Evolutionary conservation across 1,284 basidiomycete genomes (phyloP).

Genomic region (Ganoderma multipileum): DNA sequence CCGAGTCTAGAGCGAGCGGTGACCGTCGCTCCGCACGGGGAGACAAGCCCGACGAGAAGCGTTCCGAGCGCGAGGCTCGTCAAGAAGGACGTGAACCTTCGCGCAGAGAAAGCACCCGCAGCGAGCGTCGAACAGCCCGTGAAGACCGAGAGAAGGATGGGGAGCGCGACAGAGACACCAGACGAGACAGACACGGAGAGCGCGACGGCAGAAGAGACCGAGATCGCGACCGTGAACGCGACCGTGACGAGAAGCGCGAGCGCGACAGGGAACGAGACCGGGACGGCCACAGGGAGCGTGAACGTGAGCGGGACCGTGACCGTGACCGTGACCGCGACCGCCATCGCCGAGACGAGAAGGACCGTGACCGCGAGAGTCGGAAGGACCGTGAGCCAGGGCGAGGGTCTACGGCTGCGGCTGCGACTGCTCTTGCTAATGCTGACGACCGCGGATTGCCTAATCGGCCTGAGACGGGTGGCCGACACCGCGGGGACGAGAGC

Average conservation of each 20-base stretch:
- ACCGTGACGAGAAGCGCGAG: constrained; percentile 40
- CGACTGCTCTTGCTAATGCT: constrained; percentile 24
- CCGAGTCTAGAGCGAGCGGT: constrained; percentile 75
- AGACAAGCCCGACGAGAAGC: constrained; percentile 58
- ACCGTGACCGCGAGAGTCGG: constrained; percentile 52
- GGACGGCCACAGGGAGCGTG: constrained; percentile 46
- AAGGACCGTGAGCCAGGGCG: constrained; percentile 39
- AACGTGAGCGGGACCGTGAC: constrained; percentile 46
- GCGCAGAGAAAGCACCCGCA: constrained; percentile 40
- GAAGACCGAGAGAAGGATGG: constrained; percentile 48
- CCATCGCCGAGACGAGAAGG: constrained; percentile 53
- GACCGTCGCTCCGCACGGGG: constrained; percentile 64
- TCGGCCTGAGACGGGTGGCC: constrained; percentile 58
- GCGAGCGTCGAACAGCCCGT: constrained; percentile 37
- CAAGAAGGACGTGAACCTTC: constrained; percentile 53
- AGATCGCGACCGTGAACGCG: constrained; percentile 49
- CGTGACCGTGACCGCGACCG: constrained; percentile 51
- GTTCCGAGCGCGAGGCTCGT: constrained; percentile 51
- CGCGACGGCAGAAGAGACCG: constrained; percentile 43
- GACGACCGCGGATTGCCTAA: constrained; percentile 63
- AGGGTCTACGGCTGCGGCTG: constrained; percentile 20
- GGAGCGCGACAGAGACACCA: constrained; percentile 41
- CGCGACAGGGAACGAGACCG: constrained; percentile 40
- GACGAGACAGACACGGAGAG: constrained; percentile 44
- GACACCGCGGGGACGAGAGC: constrained; percentile 65